Evolutionary conservation across 2,329 filamentous ascomycete species (phyloP).

Genomic region (Pseudohalonectria lignicola): DNA sequence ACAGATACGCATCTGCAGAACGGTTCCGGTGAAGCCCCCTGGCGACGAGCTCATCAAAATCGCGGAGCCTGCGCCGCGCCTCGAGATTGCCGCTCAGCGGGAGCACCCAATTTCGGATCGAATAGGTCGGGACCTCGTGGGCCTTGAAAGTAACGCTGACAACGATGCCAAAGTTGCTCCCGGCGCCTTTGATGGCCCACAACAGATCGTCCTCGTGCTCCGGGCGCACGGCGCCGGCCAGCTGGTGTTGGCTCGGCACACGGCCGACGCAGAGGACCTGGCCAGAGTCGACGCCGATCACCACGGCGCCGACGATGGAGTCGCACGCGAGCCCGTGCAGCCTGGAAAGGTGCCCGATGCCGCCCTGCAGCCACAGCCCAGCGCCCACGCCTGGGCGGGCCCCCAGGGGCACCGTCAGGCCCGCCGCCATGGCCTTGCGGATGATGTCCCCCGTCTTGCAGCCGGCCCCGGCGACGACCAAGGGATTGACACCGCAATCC

Average conservation of each 20-base stretch:
- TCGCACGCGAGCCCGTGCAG: slow-evolving; percentile 48
- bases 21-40: slow-evolving; percentile 24
- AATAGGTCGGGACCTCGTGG: slow-evolving; percentile 27
- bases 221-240: slow-evolving; percentile 25
- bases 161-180: slow-evolving; percentile 48
- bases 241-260: slow-evolving; percentile 34
- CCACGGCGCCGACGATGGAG: slow-evolving; percentile 45
- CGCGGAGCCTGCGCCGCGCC: slow-evolving; percentile 20
- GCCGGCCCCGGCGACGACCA: slow-evolving; percentile 42
- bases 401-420: slow-evolving; percentile 47
- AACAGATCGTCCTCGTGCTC: slow-evolving; percentile 39
- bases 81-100: slow-evolving; percentile 18
- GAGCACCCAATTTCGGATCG: slow-evolving; percentile 27
- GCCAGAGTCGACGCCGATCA: slow-evolving; percentile 39
- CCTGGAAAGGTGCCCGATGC: slow-evolving; percentile 49
- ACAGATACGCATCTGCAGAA: slow-evolving; percentile 47
- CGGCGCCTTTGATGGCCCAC: slow-evolving; percentile 48
- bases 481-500: slow-evolving; percentile 11
- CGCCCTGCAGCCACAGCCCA: slow-evolving; percentile 54
- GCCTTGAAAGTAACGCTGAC: slow-evolving; percentile 40
- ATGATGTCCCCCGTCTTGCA: slow-evolving; percentile 46
- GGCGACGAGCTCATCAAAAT: slow-evolving; percentile 27
- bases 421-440: slow-evolving; percentile 27
- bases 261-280: slow-evolving; percentile 36
- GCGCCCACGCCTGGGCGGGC: slow-evolving; percentile 52